Percentiles rank a stretch among this genome's conserved stretches.
Evolutionary conservation across 805 yeast genomes (phyloP).

Genomic region (Kregervanrija pseudodelftensis): DNA sequence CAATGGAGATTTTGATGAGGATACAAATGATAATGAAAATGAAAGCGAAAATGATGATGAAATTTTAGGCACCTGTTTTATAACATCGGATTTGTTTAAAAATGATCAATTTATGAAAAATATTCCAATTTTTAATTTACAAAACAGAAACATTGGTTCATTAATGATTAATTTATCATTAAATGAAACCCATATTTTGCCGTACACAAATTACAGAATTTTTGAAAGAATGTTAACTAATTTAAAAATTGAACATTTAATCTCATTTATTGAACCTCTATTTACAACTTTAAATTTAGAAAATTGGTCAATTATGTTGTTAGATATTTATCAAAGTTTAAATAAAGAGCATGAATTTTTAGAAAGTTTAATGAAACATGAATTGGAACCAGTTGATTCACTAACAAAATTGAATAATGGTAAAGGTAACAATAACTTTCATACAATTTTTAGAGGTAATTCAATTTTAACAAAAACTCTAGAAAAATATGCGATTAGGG

Average conservation of each 20-base stretch:
- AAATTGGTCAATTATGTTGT: conserved; percentile 47
- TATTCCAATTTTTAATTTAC: conserved; percentile 15
- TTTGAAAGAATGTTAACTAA: conserved; percentile 55
- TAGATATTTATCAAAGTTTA: conserved; percentile 70
- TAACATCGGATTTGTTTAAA: conserved; percentile 44
- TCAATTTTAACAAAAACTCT: conserved; percentile 75
- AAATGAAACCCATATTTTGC: conserved; percentile 50
- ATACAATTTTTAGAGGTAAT: conserved; percentile 75
- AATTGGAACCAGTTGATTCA: conserved; percentile 44
- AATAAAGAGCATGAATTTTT: conserved; percentile 71
- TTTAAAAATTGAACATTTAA: conserved; percentile 46
- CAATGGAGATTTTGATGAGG: conserved; percentile 11
- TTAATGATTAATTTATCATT: conserved; percentile 44
- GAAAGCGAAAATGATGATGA: conserved; percentile 29
- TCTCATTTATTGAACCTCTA: conserved; percentile 36
- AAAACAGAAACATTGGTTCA: conserved; percentile 45
- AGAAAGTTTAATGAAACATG: conserved; percentile 57
- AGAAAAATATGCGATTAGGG: conserved; percentile 66
- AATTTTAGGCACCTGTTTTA: conserved; percentile 45
- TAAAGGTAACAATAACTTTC: conserved; percentile 38
- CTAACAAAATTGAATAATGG: conserved; percentile 35
- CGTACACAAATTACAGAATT: conserved; percentile 51
- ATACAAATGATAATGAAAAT: neutral
- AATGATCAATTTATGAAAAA: conserved; percentile 19
- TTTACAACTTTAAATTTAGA: conserved; percentile 36